A percentile compares a stretch with the other conserved stretches of the same genome.
Conservation (phyloP, 2,329 filamentous ascomycete genomes). For the Penicillium crustosum region DNA sequence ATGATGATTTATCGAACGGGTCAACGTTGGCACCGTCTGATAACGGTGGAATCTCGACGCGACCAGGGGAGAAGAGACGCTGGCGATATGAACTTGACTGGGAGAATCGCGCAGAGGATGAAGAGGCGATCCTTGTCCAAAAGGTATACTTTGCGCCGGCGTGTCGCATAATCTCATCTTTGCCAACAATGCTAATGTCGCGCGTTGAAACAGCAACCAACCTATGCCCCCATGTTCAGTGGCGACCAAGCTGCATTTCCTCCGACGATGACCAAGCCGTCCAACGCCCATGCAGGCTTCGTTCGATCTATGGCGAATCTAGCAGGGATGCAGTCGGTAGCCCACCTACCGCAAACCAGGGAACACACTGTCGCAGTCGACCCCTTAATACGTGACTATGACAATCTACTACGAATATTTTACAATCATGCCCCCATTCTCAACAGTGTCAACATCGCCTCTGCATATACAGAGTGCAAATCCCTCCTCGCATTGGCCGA, state of each 20-base stretch:
- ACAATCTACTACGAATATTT: slow-evolving; percentile 92
- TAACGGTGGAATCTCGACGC: slow-evolving; percentile 40
- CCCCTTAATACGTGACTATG: slow-evolving; percentile 85
- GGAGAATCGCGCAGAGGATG: slow-evolving; percentile 65
- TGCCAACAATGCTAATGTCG: slow-evolving; percentile 12
- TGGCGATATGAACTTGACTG: slow-evolving; percentile 90
- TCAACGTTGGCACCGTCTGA: slow-evolving; percentile 41
- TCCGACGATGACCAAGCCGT: slow-evolving; percentile 63
- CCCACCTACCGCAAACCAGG: slow-evolving; percentile 51
- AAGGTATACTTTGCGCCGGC: slow-evolving; percentile 54
- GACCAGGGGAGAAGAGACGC: slow-evolving; percentile 54
- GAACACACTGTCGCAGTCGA: slow-evolving; percentile 62
- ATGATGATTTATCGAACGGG: slow-evolving; percentile 37
- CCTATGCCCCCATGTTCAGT: slow-evolving; percentile 57
- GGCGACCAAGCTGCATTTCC: slow-evolving; percentile 48
- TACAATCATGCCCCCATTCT: slow-evolving; percentile 87
- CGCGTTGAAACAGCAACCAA: slow-evolving; percentile 31
- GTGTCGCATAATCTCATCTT: background rate
- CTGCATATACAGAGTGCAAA: slow-evolving; percentile 92
- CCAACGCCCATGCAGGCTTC: slow-evolving; percentile 65
- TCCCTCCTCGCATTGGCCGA: slow-evolving; percentile 84
- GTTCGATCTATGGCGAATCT: slow-evolving; percentile 87
- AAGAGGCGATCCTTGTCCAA: slow-evolving; percentile 85
- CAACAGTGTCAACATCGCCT: slow-evolving; percentile 83
- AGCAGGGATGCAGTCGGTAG: slow-evolving; percentile 54